Base-by-base conservation (phyloP, 352 stramenopile genomes). In the Aphanomyces cochlioides region DNA sequence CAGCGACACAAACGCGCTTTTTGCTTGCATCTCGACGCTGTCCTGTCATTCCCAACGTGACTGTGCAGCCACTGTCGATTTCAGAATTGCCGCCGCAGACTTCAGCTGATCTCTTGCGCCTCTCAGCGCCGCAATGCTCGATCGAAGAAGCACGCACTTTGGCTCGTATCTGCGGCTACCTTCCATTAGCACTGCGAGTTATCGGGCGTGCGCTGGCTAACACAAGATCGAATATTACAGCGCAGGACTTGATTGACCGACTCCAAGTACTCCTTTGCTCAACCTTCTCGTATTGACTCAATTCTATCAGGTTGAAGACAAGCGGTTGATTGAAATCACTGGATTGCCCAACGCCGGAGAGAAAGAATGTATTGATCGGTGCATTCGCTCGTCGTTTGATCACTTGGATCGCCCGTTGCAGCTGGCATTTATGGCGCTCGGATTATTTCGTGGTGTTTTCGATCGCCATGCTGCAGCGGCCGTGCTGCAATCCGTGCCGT, bases 401-500 rank as follows among this genome's bases (percentile, higher is more conserved):
- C 85, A 92, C 53, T 73, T 93, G 38, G 82, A 90, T 3, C 79
- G 88, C 39, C 75, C 83, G 7, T 74, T 92, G 21, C 81, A 79
- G n/a, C 74, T 91, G 19, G 85, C 84, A 1, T 93, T 93, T 56
- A 92, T 93, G 84, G 84, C 82, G 17, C 80, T 93, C 38, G 86
- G 86, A 12, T 90, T 93, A 53, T 93, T 93, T 66, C 83, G 86
- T 28, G 84, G 86, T 58, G 88, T 75, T 19, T 93, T 93, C 40
- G 83, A 92, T 50, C 75, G 87, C 19, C 77, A 85, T 59, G 86
- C 86, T 7, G 86, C 83, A 15, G 77, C 86, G 54, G 83, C 86
- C 34, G 81, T 93, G 45, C 67, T 93, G 4, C 89, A 78, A n/a
- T 81, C 81, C 41, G 53, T 56, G 8, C 47, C 28, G 13, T 21